Conservation (phyloP, 2,329 filamentous ascomycete genomes). For the Exophiala xenobiotica region DNA sequence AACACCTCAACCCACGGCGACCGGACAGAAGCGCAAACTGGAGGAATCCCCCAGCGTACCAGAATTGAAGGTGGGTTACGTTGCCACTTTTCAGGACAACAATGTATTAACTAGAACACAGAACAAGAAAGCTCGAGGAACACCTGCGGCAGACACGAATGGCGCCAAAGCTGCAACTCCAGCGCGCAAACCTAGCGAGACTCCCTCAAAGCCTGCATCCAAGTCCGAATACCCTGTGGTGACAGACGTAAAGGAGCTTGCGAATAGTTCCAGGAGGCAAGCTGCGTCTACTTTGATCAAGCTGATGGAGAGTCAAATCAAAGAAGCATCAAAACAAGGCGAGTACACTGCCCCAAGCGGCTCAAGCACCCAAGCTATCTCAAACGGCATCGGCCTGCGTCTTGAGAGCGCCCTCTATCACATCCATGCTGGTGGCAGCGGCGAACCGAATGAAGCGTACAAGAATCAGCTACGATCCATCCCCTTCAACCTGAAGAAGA, state of each 20-base stretch:
- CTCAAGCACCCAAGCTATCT: conserved; percentile 62
- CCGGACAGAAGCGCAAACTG: conserved; percentile 46
- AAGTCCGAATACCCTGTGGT: conserved; percentile 36
- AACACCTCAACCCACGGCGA: conserved; percentile 19
- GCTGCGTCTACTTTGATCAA: conserved; percentile 70
- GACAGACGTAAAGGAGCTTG: conserved; percentile 48
- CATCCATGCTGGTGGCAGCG: conserved; percentile 50
- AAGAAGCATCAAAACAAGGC: conserved; percentile 64
- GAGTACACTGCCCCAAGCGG: conserved; percentile 63
- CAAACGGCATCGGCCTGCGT: conserved; percentile 70
- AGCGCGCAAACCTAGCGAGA: conserved; percentile 37
- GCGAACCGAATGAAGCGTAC: conserved; percentile 57
- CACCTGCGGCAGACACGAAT: conserved; percentile 24
- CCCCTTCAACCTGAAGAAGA: conserved; percentile 84
- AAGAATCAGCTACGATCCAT: conserved; percentile 70
- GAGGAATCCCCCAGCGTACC: conserved; percentile 38
- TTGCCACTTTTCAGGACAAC: not conserved
- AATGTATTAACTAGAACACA: conserved; percentile 31
- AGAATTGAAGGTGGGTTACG: conserved; percentile 24
- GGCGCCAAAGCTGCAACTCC: conserved; percentile 32
- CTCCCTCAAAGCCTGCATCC: conserved; percentile 34
- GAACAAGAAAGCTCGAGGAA: conserved; percentile 32
- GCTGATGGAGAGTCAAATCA: conserved; percentile 65
- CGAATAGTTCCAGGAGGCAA: conserved; percentile 64
- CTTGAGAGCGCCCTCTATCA: conserved; percentile 71